Evolutionary conservation across 2,329 filamentous ascomycete genomes (phyloP).

Genomic region (Lojkania enalia): DNA sequence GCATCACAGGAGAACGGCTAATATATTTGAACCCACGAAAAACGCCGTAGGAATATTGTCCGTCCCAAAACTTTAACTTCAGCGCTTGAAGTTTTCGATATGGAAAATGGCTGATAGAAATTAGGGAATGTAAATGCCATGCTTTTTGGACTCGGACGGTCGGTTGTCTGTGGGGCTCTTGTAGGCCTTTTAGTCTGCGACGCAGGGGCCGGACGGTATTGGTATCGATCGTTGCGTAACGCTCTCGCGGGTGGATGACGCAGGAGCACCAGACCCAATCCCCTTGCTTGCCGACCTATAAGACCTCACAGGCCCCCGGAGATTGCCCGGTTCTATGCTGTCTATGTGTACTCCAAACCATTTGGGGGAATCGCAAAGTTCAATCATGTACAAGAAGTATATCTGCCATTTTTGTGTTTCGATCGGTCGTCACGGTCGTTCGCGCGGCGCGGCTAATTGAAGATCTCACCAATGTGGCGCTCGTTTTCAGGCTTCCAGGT

Average conservation of each 20-base stretch:
- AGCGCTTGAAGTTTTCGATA: slow-evolving; percentile 35
- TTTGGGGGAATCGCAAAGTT: slow-evolving; percentile 1
- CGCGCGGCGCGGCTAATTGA: slow-evolving; percentile 20
- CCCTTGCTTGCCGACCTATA: background rate
- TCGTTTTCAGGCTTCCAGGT: slow-evolving; percentile 42
- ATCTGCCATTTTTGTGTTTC: background rate
- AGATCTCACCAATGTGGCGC: slow-evolving; percentile 41
- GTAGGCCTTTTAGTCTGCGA: background rate
- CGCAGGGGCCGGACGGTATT: background rate
- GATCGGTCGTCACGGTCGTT: background rate
- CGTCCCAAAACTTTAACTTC: slow-evolving; percentile 29
- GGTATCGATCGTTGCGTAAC: background rate
- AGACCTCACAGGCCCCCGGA: too few relatives aligned
- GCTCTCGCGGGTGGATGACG: background rate
- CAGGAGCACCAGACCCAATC: background rate
- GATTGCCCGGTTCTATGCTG: too few relatives aligned
- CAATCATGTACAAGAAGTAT: slow-evolving; percentile 23
- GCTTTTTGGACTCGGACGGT: background rate
- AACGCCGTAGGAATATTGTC: slow-evolving; percentile 3
- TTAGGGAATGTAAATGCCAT: background rate
- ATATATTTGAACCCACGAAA: background rate
- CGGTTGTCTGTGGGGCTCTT: background rate
- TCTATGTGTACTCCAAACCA: slow-evolving; percentile 9
- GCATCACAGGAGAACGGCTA: background rate
- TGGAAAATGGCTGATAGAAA: slow-evolving; percentile 5